Evolutionary conservation across 139 green algal genomes (phyloP).

Genomic region (Axilococcus clingmanii): DNA sequence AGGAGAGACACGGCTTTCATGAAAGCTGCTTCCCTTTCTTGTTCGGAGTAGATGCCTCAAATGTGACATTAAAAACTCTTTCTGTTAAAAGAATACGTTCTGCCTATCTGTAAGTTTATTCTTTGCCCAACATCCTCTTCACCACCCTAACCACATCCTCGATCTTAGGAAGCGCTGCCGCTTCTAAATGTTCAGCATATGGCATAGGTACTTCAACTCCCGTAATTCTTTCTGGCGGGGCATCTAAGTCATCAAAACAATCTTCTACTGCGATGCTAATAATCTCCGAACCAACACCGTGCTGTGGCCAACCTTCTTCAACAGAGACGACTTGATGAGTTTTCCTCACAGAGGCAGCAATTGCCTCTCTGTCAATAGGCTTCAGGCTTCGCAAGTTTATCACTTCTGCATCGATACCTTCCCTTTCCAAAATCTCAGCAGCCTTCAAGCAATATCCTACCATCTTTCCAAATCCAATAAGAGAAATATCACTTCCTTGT

Average conservation of each 20-base stretch:
- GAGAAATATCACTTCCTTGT: slow-evolving; percentile 83
- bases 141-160: slow-evolving; percentile 65
- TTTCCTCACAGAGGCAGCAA: slow-evolving; percentile 75
- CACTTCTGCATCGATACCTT: slow-evolving; percentile 84
- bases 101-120: not conserved
- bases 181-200: slow-evolving; percentile 92
- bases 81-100: not conserved
- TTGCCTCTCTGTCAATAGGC: slow-evolving; percentile 83
- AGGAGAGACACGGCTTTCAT: not conserved
- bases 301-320: slow-evolving; percentile 97
- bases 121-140: slow-evolving; percentile 33
- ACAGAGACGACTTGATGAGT: slow-evolving; percentile 82
- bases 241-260: slow-evolving; percentile 96
- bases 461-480: slow-evolving; percentile 90
- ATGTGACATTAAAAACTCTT: no score
- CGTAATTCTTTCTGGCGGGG: slow-evolving; percentile 81
- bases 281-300: slow-evolving; percentile 77
- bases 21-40: not conserved
- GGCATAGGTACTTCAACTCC: slow-evolving; percentile 90
- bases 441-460: slow-evolving; percentile 82
- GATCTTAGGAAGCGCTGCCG: slow-evolving; percentile 62
- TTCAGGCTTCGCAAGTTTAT: slow-evolving; percentile 93
- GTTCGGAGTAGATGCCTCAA: no score
- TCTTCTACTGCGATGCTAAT: slow-evolving; percentile 76
- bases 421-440: slow-evolving; percentile 74